These are phyloP conservation scores for Aspergillus sp. DNA, from an alignment of 2,329 filamentous ascomycete genomes.

Conservation along the genomic window DNA sequence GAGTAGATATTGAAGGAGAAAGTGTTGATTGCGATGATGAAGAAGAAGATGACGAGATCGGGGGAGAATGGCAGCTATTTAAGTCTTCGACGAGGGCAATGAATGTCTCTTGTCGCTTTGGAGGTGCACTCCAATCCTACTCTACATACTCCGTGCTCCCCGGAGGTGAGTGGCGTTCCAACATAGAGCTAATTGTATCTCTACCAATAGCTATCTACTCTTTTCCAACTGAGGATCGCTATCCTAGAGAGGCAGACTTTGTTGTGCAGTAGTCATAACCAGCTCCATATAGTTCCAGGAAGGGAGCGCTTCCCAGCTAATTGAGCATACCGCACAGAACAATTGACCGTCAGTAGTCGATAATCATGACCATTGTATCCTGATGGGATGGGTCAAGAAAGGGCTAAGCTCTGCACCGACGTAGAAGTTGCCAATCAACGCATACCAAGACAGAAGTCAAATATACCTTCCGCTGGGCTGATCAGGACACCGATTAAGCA, in stretches of 20 bases:
- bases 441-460: too few relatives aligned
- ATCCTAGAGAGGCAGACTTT: neutral
- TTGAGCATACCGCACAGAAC: neutral
- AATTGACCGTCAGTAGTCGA: too few relatives aligned
- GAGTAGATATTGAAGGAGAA: neutral
- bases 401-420: too few relatives aligned
- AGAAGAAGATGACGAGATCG: neutral
- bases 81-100: neutral
- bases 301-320: neutral
- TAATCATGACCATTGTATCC: too few relatives aligned
- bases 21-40: neutral
- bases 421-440: too few relatives aligned
- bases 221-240: neutral
- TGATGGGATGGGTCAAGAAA: too few relatives aligned
- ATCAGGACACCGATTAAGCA: neutral
- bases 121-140: neutral
- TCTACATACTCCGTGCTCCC: neutral
- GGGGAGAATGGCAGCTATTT: neutral
- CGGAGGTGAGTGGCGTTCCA: neutral
- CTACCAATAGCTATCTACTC: neutral
- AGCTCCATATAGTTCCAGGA: neutral
- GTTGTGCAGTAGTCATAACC: neutral
- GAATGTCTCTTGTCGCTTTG: too few relatives aligned
- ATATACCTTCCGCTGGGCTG: neutral
- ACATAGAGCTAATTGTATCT: neutral